Base-by-base conservation (phyloP, 192 early-diverging fungal species). In the Rhizophagus sp. region DNA sequence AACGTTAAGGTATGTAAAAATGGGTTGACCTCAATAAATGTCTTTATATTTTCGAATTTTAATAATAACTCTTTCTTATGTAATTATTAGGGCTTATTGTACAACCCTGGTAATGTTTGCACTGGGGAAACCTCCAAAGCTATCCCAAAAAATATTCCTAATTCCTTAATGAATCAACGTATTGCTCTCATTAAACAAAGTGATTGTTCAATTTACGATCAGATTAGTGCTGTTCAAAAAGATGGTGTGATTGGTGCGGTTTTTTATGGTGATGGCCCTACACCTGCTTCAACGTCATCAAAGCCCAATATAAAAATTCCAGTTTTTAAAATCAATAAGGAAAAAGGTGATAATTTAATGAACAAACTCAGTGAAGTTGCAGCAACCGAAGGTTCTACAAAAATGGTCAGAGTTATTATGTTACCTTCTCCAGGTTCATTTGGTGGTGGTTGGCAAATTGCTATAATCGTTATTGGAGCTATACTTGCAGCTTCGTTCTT, bases 391-490 rank as follows among this genome's bases (percentile, higher is more conserved):
- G 17, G 4, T 4, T 1, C 4, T 39, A 62, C 5, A 25, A 39
- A 62, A 25, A 27, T 75, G 30, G 33, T 78, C 44, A 39, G 39
- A 13, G 24, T 78, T 33, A 30, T 57, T 30, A 68, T 78, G 24
- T 15, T 25, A 4, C 25, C 76, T 11, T 78, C 76, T 13, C 30
- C 66, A 34, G 44, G 34, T 27, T 36, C 41, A 22, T 78, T 68
- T 50, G 7, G 9, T 27, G 33, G 76, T 49, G 41, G 27, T 68
- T 78, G 76, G 76, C 27, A 78, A 68, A 49, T 78, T 47, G 76
- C 76, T 7, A 78, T 78, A 27, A 68, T 78, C 25, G 76, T 78
- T 15, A 68, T 78, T 30, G 76, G 76, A 50, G 66, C 27, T 24
- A 49, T 78, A 50, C 49, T 78, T 50, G 66, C 49, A 13, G 49